Evolutionary conservation across 768 basidiomycete species (phyloP).

Genomic region (Psilocybe subaeruginosa): DNA sequence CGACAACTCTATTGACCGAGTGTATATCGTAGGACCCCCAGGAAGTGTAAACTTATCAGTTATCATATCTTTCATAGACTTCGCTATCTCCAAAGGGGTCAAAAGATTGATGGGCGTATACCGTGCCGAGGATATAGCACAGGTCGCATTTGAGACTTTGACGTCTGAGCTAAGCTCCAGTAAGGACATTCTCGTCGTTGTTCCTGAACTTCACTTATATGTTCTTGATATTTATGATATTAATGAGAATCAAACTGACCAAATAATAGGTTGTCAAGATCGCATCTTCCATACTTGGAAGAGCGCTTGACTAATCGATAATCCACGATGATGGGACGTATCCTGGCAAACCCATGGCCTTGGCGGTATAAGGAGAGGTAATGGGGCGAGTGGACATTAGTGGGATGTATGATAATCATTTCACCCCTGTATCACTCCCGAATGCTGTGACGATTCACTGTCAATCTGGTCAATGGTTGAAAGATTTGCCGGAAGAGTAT

Average conservation of each 20-base stretch:
- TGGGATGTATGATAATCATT: too few species aligned
- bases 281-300: neutral
- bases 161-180: neutral
- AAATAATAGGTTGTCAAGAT: neutral
- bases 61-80: neutral
- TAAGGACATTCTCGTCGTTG: neutral
- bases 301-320: too few species aligned
- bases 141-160: neutral
- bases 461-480: too few species aligned
- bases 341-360: neutral
- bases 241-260: neutral
- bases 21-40: neutral
- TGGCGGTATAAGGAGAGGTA: too few species aligned
- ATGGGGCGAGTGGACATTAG: too few species aligned
- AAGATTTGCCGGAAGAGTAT: too few species aligned
- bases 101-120: neutral
- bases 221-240: neutral
- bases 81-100: neutral
- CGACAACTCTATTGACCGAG: neutral
- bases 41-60: neutral
- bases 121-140: neutral
- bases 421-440: neutral
- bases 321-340: too few species aligned
- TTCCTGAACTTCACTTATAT: neutral
- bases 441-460: too few species aligned